phyloP scores from a whole-genome alignment of 140 eudicot species.

The Oenanthe javanica region DNA sequence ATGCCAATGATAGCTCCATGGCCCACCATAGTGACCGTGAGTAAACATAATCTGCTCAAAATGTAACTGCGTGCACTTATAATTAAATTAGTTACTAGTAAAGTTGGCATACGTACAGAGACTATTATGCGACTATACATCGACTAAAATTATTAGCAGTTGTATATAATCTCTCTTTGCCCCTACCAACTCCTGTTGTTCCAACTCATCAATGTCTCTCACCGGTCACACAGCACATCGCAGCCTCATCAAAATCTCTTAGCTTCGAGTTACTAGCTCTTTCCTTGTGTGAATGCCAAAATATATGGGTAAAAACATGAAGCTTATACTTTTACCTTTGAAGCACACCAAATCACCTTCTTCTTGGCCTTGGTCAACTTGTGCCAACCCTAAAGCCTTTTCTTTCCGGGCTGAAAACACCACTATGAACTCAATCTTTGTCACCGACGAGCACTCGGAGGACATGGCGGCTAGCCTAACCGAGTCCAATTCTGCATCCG shows the following conservation, averaged over 20 bases:
- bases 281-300: neutral
- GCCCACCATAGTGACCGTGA: no score
- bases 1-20: no score
- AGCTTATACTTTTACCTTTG: slow-evolving; percentile 26
- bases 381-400: slow-evolving; percentile 63
- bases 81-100: no score
- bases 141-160: neutral
- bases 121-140: neutral
- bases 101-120: no score
- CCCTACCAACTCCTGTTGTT: neutral
- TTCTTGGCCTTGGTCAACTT: slow-evolving; percentile 48
- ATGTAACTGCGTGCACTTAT: no score
- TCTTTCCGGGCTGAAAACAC: slow-evolving; percentile 54
- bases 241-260: neutral
- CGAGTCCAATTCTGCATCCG: neutral
- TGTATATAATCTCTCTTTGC: neutral
- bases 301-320: slow-evolving; percentile 24
- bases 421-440: slow-evolving; percentile 32
- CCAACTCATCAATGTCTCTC: neutral
- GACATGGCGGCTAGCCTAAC: neutral
- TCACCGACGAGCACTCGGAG: neutral
- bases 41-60: no score
- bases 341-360: slow-evolving; percentile 27
- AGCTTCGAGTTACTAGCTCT: neutral
- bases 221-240: neutral